Evolutionary conservation across 768 basidiomycete genomes (phyloP).

Genomic region (Mycena pura): DNA sequence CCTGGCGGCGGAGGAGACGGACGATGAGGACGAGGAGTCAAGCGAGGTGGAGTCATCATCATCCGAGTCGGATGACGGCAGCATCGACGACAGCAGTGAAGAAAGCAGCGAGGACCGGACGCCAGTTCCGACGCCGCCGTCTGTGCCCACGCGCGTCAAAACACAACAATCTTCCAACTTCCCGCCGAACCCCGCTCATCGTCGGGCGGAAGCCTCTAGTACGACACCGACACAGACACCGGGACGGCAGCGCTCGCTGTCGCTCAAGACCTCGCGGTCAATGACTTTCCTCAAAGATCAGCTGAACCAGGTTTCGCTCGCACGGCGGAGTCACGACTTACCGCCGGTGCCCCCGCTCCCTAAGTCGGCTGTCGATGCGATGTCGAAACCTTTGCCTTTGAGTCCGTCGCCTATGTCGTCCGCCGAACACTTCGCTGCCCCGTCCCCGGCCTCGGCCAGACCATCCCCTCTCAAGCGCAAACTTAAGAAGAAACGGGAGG

Average conservation of each 20-base stretch:
- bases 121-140: constrained; percentile 15
- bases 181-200: neutral
- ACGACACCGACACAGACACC: constrained; percentile 4
- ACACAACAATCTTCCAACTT: neutral
- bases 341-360: constrained; percentile 54
- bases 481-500: constrained; percentile 52
- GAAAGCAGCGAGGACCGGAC: constrained; percentile 40
- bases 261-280: constrained; percentile 55
- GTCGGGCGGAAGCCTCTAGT: constrained; percentile 4
- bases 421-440: constrained; percentile 24
- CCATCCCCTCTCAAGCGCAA: constrained; percentile 25
- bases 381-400: constrained; percentile 53
- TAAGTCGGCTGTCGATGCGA: constrained; percentile 33
- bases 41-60: constrained; percentile 29
- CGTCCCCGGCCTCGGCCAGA: constrained; percentile 21
- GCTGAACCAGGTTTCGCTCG: constrained; percentile 26
- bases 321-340: constrained; percentile 38
- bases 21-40: constrained; percentile 49
- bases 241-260: constrained; percentile 44
- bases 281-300: constrained; percentile 41
- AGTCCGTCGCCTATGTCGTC: constrained; percentile 36
- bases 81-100: constrained; percentile 29
- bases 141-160: constrained; percentile 18
- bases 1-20: constrained; percentile 74
- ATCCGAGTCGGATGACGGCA: constrained; percentile 5